Conservation (phyloP, 345 rosid species). For the Kernera saxatilis region DNA sequence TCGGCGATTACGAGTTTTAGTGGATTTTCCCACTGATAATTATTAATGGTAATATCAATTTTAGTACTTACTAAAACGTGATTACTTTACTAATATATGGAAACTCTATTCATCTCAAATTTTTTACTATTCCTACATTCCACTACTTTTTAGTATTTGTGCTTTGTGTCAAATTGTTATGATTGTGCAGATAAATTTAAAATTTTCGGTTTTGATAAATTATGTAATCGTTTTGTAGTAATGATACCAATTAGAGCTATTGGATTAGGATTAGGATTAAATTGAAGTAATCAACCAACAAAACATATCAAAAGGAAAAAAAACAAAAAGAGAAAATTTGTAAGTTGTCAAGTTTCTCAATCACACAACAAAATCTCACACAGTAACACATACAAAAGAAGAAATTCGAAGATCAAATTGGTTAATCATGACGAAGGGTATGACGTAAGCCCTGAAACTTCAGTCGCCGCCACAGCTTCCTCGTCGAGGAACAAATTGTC, state of each 20-base stretch:
- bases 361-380: background rate
- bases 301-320: background rate
- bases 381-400: background rate
- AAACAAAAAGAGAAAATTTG: background rate
- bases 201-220: too few relatives aligned
- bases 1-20: background rate
- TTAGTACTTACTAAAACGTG: too few relatives aligned
- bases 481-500: conserved; percentile 62
- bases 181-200: too few relatives aligned
- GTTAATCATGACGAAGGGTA: conserved; percentile 18
- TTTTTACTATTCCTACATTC: too few relatives aligned
- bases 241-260: background rate
- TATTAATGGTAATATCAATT: too few relatives aligned
- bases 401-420: background rate
- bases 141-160: background rate
- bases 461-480: conserved; percentile 39
- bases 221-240: too few relatives aligned
- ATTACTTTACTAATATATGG: too few relatives aligned
- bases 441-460: conserved; percentile 32
- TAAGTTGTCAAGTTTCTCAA: background rate
- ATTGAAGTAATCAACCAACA: background rate
- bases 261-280: background rate
- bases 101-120: too few relatives aligned
- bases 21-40: background rate
- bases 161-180: too few relatives aligned